Evolutionary conservation across 345 rosid genomes (phyloP), one percentile per base, ranked within the genome.

Genomic region (Bruguiera parviflora): DNA sequence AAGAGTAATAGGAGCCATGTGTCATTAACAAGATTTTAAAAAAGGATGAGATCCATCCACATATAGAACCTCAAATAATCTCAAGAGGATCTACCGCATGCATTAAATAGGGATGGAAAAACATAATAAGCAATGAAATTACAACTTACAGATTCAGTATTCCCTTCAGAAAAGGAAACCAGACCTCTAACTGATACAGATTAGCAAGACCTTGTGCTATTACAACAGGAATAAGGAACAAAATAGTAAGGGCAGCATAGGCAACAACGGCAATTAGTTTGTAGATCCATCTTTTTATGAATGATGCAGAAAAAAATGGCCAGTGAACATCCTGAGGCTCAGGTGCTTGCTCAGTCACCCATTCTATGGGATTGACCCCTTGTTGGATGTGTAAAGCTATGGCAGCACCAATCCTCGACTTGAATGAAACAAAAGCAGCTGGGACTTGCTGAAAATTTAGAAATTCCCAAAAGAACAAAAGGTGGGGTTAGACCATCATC

Each of bases 141-240:
- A 60, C 66, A 73, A 85, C 98, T 88, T 75, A 93, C 96, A 86
- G 73, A 46, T 78, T 80, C 61, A 93, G 78, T 57, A 93, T 55
- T 68, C 83, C 73, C 79, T 84, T 85, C 35, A 89, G 83, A 69
- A 89, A 93, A 67, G 97, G 97, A 71, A 93, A 81, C 87, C 86
- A 89, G 29, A 72, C 82, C 81, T 89, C 91, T 73, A 93, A 71
- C 83, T 88, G 97, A 32, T 83, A 77, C 71, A 93, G 85, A 82
- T 93, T 85, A 68, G 98, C 85, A 69, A 93, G 96, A 77, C 98
- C 94, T 84, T 93, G 98, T 68, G 89, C 98, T 61, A 91, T 29
- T 57, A 81, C 83, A 74, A 93, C 97, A 27, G 98, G 97, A 65
- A 84, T 29, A 81, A 93, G 63, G 80, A 88, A 93, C 43, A 91